These are phyloP conservation scores for Xylaria intraflava DNA, from an alignment of 495 filamentous ascomycete genomes.

Conservation along the genomic window DNA sequence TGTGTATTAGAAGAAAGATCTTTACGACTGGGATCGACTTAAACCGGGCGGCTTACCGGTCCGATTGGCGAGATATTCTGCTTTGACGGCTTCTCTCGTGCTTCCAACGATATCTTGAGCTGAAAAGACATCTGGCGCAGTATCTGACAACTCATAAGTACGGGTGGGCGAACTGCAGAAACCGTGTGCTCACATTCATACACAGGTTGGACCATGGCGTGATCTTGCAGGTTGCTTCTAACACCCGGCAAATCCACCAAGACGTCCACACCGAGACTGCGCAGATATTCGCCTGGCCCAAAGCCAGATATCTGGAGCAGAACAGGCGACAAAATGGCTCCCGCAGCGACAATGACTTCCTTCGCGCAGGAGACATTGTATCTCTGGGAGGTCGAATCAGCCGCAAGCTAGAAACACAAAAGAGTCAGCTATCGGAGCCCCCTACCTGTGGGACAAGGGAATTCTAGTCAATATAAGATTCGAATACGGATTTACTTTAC, in stretches of 20 bases:
- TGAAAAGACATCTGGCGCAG: constrained; percentile 27
- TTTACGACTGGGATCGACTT: background rate
- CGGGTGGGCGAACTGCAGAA: background rate
- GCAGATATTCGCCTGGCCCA: constrained; percentile 32
- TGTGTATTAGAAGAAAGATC: constrained; percentile 3
- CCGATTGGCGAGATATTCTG: constrained; percentile 30
- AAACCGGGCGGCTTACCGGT: constrained; percentile 19
- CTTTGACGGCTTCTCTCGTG: constrained; percentile 17
- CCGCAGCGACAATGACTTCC: constrained; percentile 51
- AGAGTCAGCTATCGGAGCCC: constrained; percentile 19
- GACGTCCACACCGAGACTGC: constrained; percentile 23
- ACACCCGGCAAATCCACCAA: constrained; percentile 33
- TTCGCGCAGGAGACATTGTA: constrained; percentile 22
- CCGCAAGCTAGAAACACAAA: constrained; percentile 20
- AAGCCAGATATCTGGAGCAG: constrained; percentile 54
- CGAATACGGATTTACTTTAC: background rate
- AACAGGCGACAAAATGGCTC: constrained; percentile 45
- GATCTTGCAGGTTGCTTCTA: constrained; percentile 37
- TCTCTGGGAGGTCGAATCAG: constrained; percentile 8
- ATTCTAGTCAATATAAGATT: background rate
- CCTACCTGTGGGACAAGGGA: background rate
- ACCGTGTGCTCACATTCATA: constrained; percentile 28
- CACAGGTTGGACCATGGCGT: constrained; percentile 26
- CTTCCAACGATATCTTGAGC: constrained; percentile 27
- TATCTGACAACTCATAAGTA: constrained; percentile 23